Percentiles rank a stretch among this genome's conserved stretches.
These are phyloP conservation scores for Neurospora sp. DNA, from an alignment of 2,329 filamentous ascomycete genomes.

Conservation along the genomic window DNA sequence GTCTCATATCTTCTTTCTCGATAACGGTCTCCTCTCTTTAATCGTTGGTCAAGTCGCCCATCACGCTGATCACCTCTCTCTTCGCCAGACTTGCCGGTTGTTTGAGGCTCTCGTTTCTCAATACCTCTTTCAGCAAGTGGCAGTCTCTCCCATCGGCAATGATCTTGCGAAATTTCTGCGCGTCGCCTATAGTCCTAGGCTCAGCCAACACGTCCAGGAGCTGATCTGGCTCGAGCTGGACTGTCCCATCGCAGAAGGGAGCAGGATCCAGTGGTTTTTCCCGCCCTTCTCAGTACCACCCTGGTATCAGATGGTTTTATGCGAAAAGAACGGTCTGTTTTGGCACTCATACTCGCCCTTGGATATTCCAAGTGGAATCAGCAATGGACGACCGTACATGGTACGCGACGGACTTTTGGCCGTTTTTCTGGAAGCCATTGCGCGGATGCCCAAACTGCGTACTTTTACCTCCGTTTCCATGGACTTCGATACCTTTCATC, in stretches of 20 bases:
- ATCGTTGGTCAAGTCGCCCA: not conserved
- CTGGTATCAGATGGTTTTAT: not conserved
- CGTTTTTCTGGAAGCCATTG: not conserved
- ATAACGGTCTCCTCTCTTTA: not conserved
- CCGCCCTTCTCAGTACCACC: not conserved
- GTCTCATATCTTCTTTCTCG: not conserved
- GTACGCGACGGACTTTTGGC: not conserved
- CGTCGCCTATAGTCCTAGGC: not conserved
- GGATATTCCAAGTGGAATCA: not conserved
- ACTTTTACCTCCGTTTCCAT: not conserved
- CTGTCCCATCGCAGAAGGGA: not conserved
- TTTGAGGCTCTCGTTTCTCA: not conserved
- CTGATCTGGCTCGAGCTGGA: not conserved
- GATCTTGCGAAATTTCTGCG: not conserved
- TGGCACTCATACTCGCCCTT: not conserved
- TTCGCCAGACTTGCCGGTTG: not conserved
- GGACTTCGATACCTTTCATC: not conserved
- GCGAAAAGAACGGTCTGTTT: not conserved
- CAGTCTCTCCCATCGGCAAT: not conserved
- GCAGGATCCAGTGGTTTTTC: not conserved
- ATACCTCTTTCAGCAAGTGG: not conserved
- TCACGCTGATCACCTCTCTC: not conserved
- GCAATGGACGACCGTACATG: not conserved
- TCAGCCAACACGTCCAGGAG: not conserved
- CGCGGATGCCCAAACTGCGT: not conserved